phyloP scores from a whole-genome alignment of 805 yeast genomes.

The Candida fluviatilis region DNA sequence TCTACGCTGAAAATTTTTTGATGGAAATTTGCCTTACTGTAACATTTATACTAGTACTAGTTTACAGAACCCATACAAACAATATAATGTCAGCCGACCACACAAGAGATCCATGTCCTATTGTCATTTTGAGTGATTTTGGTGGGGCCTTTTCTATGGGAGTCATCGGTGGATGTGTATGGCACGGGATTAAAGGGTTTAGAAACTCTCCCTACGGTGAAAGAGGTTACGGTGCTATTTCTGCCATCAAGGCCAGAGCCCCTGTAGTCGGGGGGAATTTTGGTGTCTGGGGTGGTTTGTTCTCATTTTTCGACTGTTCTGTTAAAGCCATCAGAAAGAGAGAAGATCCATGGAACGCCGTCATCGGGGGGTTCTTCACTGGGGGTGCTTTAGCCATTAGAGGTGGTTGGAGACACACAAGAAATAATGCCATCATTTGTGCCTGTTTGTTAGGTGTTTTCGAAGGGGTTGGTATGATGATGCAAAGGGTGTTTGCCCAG shows the following conservation, averaged over 20 bases:
- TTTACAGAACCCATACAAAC: conserved; percentile 3
- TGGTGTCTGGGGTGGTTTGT: conserved; percentile 99
- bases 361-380: conserved; percentile 94
- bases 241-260: conserved; percentile 92
- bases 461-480: conserved; percentile 97
- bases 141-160: conserved; percentile 99
- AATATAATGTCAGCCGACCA: conserved; percentile 84
- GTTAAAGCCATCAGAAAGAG: conserved; percentile 94
- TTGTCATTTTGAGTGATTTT: conserved; percentile 91
- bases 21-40: not conserved
- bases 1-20: conserved; percentile 7
- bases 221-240: conserved; percentile 81
- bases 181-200: conserved; percentile 99
- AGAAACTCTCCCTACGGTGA: conserved; percentile 97
- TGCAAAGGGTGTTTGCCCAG: conserved; percentile 87
- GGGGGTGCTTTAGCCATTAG: conserved; percentile 98
- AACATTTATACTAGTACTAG: not conserved
- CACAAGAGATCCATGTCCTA: conserved; percentile 98
- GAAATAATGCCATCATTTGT: conserved; percentile 96
- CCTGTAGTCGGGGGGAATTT: conserved; percentile 99
- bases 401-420: conserved; percentile 97
- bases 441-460: conserved; percentile 94
- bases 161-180: conserved; percentile 94
- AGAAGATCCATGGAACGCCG: conserved; percentile 98
- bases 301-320: conserved; percentile 92